Conservation (phyloP, 108 stramenopile species). For the Ochromonas danica region DNA sequence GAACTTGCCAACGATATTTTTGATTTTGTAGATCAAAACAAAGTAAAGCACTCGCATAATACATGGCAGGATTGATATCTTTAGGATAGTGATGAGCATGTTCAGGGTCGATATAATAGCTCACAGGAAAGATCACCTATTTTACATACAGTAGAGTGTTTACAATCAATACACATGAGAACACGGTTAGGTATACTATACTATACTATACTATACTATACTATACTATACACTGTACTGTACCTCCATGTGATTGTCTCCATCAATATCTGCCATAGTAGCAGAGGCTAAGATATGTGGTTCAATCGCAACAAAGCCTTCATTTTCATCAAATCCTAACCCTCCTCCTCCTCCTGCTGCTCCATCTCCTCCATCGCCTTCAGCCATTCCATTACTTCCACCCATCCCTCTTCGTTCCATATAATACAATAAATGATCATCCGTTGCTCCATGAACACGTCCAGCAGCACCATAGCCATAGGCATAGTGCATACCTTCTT, state of each 20-base stretch:
- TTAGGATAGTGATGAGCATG: neutral
- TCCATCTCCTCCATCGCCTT: too few species aligned
- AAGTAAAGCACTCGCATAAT: neutral
- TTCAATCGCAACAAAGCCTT: constrained; percentile 12
- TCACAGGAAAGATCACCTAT: constrained; percentile 27
- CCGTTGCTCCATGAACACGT: neutral
- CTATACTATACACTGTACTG: neutral
- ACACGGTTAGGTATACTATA: neutral
- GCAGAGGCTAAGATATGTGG: constrained; percentile 9
- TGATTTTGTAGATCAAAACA: constrained; percentile 20
- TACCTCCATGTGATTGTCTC: constrained; percentile 20
- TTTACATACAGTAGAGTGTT: too few species aligned
- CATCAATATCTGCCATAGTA: constrained; percentile 22
- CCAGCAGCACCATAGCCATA: neutral
- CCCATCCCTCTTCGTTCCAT: neutral
- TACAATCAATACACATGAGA: neutral
- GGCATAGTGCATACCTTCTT: neutral
- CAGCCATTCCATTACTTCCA: too few species aligned
- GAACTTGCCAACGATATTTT: constrained; percentile 3
- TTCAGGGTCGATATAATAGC: constrained; percentile 25
- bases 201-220: neutral
- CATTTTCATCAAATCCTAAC: neutral
- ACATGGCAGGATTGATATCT: neutral
- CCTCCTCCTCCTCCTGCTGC: too few species aligned
- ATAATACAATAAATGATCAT: neutral